Conservation (phyloP, 345 rosid species). For the Camelina laxa region DNA sequence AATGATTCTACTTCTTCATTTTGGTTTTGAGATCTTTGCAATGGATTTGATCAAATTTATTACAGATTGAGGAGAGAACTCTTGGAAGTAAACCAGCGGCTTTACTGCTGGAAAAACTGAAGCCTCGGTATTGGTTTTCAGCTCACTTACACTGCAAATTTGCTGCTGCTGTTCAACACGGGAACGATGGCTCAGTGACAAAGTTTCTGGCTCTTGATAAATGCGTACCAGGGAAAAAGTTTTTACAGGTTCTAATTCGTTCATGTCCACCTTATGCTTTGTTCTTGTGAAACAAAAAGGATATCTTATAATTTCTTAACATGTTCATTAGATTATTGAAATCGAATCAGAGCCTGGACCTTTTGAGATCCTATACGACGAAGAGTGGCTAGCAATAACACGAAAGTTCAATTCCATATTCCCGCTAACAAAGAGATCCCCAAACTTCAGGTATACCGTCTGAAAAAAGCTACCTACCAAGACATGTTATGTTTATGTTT, state of each 20-base stretch:
- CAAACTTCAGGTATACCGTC: slow-evolving; percentile 61
- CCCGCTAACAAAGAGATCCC: slow-evolving; percentile 59
- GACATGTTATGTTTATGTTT: slow-evolving; percentile 2
- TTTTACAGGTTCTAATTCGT: slow-evolving; percentile 63
- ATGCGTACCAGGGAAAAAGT: slow-evolving; percentile 73
- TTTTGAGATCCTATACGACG: slow-evolving; percentile 74
- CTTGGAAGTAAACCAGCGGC: slow-evolving; percentile 95
- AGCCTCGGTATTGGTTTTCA: slow-evolving; percentile 88
- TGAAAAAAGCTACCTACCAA: slow-evolving; percentile 12
- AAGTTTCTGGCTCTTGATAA: slow-evolving; percentile 94
- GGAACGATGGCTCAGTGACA: slow-evolving; percentile 67
- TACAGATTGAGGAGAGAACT: slow-evolving; percentile 63
- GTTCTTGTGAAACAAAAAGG: slow-evolving; percentile 14
- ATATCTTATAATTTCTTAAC: slow-evolving; percentile 37
- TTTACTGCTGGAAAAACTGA: slow-evolving; percentile 74
- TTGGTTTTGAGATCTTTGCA: slow-evolving; percentile 19
- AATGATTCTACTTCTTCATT: neutral
- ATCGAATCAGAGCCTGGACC: slow-evolving; percentile 84
- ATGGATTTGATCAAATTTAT: neutral
- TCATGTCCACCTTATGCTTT: slow-evolving; percentile 25
- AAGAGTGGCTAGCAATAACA: slow-evolving; percentile 88
- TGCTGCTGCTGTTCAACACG: slow-evolving; percentile 85
- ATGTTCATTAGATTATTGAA: slow-evolving; percentile 65
- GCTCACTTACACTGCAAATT: slow-evolving; percentile 96
- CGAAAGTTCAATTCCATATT: slow-evolving; percentile 64